These are phyloP conservation scores for Ceratocystiopsis minuta DNA, from an alignment of 2,329 filamentous ascomycete genomes.

Conservation along the genomic window DNA sequence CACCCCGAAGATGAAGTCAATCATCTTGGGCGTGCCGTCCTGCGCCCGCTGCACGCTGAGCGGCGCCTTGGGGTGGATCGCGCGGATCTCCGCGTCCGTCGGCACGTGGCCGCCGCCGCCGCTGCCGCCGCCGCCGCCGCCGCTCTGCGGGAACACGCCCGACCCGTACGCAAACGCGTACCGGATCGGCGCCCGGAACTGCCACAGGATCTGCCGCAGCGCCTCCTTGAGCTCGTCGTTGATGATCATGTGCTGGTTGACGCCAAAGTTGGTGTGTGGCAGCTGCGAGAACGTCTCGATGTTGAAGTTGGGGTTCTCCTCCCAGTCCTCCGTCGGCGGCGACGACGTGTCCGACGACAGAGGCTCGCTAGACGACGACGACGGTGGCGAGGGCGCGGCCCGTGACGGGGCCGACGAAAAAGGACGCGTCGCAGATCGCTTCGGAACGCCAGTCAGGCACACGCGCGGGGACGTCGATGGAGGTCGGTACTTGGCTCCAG, in stretches of 20 bases:
- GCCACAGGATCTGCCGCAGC: constrained; percentile 69
- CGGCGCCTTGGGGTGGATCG: constrained; percentile 68
- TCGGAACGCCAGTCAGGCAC: too few species aligned
- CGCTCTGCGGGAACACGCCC: constrained; percentile 74
- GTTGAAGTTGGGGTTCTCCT: constrained; percentile 52
- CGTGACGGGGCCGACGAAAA: constrained; percentile 7
- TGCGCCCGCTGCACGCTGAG: constrained; percentile 69
- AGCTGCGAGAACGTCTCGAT: constrained; percentile 61
- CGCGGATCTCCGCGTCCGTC: constrained; percentile 36
- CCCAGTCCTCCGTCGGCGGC: constrained; percentile 38
- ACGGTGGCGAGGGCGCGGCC: constrained; percentile 6
- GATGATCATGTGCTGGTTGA: constrained; percentile 92
- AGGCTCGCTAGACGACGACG: constrained; percentile 5
- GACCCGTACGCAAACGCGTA: constrained; percentile 97
- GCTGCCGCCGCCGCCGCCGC: constrained; percentile 26
- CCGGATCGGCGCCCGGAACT: constrained; percentile 81
- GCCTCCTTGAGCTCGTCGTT: constrained; percentile 91
- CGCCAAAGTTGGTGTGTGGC: constrained; percentile 65
- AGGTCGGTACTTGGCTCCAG: too few species aligned
- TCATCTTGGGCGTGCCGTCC: constrained; percentile 81
- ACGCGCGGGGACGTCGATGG: too few species aligned
- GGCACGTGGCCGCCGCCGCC: constrained; percentile 30
- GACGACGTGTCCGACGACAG: constrained; percentile 7
- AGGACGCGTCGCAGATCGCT: too few species aligned
- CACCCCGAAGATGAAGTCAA: constrained; percentile 95